These are phyloP conservation scores for Botrytis tulipae DNA, from an alignment of 2,329 filamentous ascomycete genomes.

Conservation along the genomic window DNA sequence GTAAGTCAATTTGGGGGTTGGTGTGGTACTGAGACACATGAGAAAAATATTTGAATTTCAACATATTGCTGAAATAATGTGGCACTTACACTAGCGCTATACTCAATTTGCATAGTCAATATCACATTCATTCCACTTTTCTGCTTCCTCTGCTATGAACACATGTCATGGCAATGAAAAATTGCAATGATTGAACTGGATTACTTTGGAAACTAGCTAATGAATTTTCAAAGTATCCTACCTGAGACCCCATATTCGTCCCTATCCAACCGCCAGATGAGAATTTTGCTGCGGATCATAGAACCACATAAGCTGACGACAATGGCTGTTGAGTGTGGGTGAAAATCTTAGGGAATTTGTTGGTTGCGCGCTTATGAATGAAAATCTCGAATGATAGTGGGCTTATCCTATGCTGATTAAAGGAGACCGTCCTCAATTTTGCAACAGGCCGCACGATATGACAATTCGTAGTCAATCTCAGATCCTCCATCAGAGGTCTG, in stretches of 20 bases:
- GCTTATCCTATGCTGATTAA: background rate
- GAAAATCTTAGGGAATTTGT: accelerated
- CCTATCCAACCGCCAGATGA: background rate
- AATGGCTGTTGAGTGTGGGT: background rate
- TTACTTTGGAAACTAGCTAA: background rate
- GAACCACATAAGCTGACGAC: background rate
- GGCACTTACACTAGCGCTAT: background rate
- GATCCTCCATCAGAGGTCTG: background rate
- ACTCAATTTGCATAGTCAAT: background rate
- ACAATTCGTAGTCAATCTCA: background rate
- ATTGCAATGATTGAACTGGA: background rate
- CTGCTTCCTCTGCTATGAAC: background rate
- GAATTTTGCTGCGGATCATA: background rate
- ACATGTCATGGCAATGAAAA: background rate
- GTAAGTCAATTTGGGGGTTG: background rate
- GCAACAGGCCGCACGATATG: background rate
- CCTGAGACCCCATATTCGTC: background rate
- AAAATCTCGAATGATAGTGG: background rate
- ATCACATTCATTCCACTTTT: background rate
- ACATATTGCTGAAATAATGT: background rate
- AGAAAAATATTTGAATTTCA: accelerated
- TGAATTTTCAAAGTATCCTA: background rate
- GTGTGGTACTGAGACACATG: background rate
- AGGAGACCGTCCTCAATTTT: background rate
- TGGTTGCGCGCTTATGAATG: background rate